Evolutionary conservation across 202 grass and related monocot genomes (phyloP), one percentile per base, ranked within the genome.

Genomic region (Musa balbisiana): DNA sequence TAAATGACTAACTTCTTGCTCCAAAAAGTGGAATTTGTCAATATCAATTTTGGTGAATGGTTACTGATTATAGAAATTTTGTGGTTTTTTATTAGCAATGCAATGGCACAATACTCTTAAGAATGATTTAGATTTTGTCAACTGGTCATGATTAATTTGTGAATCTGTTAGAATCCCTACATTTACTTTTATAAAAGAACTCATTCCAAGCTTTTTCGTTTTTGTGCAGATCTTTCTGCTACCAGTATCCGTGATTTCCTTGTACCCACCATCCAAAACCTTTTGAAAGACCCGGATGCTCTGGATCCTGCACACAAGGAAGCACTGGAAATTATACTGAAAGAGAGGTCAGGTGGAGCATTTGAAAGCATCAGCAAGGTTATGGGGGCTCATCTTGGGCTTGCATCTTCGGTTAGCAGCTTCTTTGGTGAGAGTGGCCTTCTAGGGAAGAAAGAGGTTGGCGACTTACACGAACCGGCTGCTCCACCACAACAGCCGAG

Each of bases 271-370:
- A 90, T 98, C 63, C 91, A 98, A 49, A 94, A 98, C 78, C 71
- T 98, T 59, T 81, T 98, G 76, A 94, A 89, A 72, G 94, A 94
- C 74, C 67, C 74, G 1, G 94, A 98, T 87, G 77, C 88, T 80
- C 83, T 94, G 53, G 91, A 98, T 85, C 91, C 91, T 79, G 91
- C 91, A 14, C 94, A 98, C 74, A 98, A 98, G 78, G 94, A 98
- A 78, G 94, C 94, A 82, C 55, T 94, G 58, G 94, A 94, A 88
- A 82, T 98, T 52, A 92, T 98, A 78, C 67, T 82, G 62, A 86
- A 76, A 60, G 94, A 98, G 83, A 86, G 91, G 80, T 93, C 88
- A 16, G 91, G 83, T 59, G 86, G 86, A 55, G 84, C 87, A 51
- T 85, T 98, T 4, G 94, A 92, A 69, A 93, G 87, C 81, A 84